Conservation (phyloP, 208 protist species). For the Lotmaria passim region DNA sequence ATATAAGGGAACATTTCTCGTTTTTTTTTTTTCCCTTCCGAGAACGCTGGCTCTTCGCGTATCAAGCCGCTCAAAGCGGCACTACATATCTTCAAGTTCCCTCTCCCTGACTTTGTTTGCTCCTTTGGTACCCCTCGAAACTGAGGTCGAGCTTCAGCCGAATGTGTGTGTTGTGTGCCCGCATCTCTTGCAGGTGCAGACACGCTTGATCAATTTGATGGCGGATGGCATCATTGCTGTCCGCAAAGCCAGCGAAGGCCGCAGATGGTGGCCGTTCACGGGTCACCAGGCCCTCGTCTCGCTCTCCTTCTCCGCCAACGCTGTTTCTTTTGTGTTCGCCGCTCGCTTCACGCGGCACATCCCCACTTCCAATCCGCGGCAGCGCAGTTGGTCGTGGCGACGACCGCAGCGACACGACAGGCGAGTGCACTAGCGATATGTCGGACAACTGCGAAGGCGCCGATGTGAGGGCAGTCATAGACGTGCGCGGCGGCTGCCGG, state of each 20-base stretch:
- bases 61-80: too few species aligned
- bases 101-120: constrained; percentile 28
- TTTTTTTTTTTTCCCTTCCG: too few species aligned
- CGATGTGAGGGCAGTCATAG: neutral
- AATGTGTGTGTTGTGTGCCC: constrained; percentile 41
- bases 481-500: neutral
- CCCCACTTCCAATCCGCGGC: constrained; percentile 2
- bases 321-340: too few species aligned
- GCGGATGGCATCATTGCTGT: constrained; percentile 31
- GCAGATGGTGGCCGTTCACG: constrained; percentile 1
- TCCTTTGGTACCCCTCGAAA: constrained; percentile 63
- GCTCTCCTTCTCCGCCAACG: too few species aligned
- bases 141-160: constrained; percentile 68
- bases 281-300: too few species aligned
- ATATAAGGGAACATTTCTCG: too few species aligned
- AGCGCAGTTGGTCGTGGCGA: constrained; percentile 1
- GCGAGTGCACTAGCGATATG: neutral
- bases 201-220: constrained; percentile 49
- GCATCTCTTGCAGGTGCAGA: constrained; percentile 41
- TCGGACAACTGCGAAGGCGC: neutral
- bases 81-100: too few species aligned
- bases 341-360: too few species aligned
- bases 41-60: too few species aligned
- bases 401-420: neutral
- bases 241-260: too few species aligned